Conservation (phyloP, 768 basidiomycete genomes). For the Termitomyces sp. region DNA sequence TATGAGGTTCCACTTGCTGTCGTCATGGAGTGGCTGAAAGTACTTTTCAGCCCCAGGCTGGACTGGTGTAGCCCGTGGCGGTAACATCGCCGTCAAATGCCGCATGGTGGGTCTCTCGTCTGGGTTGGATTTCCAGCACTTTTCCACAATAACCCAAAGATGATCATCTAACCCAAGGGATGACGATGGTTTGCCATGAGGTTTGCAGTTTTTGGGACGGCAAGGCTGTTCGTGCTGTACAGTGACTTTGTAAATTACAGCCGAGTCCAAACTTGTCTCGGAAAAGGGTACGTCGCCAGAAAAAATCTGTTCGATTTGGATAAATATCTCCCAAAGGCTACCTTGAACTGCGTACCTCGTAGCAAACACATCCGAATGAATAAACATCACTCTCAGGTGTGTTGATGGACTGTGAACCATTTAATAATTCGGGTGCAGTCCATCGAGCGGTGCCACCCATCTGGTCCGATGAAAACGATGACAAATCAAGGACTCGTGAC, state of each 20-base stretch:
- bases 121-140: slow-evolving; percentile 26
- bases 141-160: slow-evolving; percentile 27
- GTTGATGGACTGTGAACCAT: slow-evolving; percentile 8
- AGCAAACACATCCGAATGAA: slow-evolving; percentile 28
- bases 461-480: slow-evolving; percentile 8
- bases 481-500: slow-evolving; percentile 13
- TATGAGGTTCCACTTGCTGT: slow-evolving; percentile 1
- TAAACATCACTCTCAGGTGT: slow-evolving; percentile 30
- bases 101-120: slow-evolving; percentile 22
- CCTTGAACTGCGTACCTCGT: slow-evolving; percentile 25
- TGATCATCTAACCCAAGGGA: slow-evolving; percentile 25
- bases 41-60: neutral
- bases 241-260: slow-evolving; percentile 17
- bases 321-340: neutral
- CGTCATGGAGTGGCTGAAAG: neutral
- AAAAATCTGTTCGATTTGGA: slow-evolving; percentile 21
- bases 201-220: slow-evolving; percentile 17
- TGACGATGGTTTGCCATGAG: slow-evolving; percentile 7
- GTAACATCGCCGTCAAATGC: slow-evolving; percentile 17
- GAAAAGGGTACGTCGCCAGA: slow-evolving; percentile 25
- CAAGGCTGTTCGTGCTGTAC: slow-evolving; percentile 8
- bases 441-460: slow-evolving; percentile 17
- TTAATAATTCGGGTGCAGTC: slow-evolving; percentile 18
- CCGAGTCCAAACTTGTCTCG: slow-evolving; percentile 13
- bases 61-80: neutral